Percentiles rank a stretch among this genome's conserved stretches.
Evolutionary conservation across 352 stramenopile species (phyloP).

Genomic region (Pythium aphanidermatum): DNA sequence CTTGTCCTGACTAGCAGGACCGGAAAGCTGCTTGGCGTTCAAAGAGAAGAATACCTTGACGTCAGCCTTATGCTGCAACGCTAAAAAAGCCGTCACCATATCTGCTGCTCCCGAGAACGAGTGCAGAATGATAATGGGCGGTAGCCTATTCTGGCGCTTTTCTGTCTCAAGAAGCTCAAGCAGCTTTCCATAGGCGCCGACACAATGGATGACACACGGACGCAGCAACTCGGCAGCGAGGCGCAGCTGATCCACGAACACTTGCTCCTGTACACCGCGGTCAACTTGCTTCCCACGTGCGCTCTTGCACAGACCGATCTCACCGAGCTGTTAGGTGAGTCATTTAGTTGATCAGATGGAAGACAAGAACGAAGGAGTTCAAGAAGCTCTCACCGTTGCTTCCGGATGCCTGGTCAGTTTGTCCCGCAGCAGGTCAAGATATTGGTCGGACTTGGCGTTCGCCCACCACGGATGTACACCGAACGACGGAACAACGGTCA

Average conservation of each 20-base stretch:
- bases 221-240: conserved; percentile 45
- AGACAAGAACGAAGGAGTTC: too few species aligned
- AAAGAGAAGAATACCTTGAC: conserved; percentile 64
- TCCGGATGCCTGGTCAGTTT: conserved; percentile 32
- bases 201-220: conserved; percentile 66
- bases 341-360: too few species aligned
- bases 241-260: conserved; percentile 45
- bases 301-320: conserved; percentile 79
- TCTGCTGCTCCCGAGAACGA: conserved; percentile 56
- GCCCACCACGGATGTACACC: conserved; percentile 79
- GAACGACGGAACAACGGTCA: conserved; percentile 50
- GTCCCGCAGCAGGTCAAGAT: conserved; percentile 28
- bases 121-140: conserved; percentile 56
- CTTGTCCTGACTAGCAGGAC: background rate
- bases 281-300: conserved; percentile 40
- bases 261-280: conserved; percentile 31
- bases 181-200: conserved; percentile 62
- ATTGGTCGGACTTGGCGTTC: conserved; percentile 14
- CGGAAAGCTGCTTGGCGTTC: conserved; percentile 59
- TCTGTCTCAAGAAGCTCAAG: conserved; percentile 41
- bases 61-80: conserved; percentile 18
- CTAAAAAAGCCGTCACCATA: conserved; percentile 47
- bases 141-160: conserved; percentile 17
- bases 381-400: conserved; percentile 45
- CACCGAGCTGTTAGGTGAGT: conserved; percentile 53